These are phyloP conservation scores for Casuarina glauca DNA, from an alignment of 306 rosid species.

Conservation along the genomic window DNA sequence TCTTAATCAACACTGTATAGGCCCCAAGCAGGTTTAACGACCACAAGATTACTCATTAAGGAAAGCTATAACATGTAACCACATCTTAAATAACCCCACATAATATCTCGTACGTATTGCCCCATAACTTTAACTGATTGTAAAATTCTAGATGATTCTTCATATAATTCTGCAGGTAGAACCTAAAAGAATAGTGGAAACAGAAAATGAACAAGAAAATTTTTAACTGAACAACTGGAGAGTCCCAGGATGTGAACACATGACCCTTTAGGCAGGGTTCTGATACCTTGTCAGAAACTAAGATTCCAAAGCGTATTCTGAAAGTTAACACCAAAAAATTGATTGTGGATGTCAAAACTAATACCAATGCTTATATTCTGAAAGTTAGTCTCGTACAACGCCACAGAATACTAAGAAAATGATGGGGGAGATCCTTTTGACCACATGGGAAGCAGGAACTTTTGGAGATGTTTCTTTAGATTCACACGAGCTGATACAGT, in stretches of 20 bases:
- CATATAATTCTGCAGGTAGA: not conserved
- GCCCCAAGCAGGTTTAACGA: not conserved
- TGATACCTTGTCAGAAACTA: not conserved
- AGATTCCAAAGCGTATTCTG: not conserved
- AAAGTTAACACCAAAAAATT: not conserved
- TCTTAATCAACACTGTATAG: not conserved
- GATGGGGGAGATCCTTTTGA: not conserved
- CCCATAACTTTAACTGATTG: not conserved
- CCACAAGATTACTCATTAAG: not conserved
- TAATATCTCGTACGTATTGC: not conserved
- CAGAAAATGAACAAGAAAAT: not conserved
- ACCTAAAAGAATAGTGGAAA: not conserved
- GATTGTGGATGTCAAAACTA: not conserved
- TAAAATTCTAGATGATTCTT: not conserved
- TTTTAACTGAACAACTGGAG: not conserved
- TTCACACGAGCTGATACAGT: not conserved
- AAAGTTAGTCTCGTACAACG: not conserved
- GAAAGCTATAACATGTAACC: not conserved
- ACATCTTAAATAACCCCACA: not conserved
- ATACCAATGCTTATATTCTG: not conserved
- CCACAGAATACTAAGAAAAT: too few species aligned
- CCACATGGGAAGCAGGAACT: not conserved
- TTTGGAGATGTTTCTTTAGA: not conserved
- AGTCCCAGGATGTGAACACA: not conserved
- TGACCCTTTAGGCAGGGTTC: not conserved